phyloP scores from a whole-genome alignment of 2,329 filamentous ascomycete genomes.

The Salinomyces thailandicus region DNA sequence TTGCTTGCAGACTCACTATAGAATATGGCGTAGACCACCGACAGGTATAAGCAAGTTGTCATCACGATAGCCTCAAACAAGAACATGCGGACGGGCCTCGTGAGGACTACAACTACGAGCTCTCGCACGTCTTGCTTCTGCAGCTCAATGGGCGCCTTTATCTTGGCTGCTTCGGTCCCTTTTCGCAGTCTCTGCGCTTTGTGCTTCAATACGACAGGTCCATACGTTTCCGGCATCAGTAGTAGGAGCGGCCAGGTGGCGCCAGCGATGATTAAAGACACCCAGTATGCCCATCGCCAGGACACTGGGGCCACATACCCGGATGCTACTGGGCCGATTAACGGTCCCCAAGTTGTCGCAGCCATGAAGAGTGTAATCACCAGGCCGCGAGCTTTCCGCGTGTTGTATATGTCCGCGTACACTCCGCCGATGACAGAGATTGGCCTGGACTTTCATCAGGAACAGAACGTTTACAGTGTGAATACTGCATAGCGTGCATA shows the following conservation, averaged over 20 bases:
- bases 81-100: slow-evolving; percentile 65
- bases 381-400: slow-evolving; percentile 46
- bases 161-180: slow-evolving; percentile 37
- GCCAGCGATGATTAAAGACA: slow-evolving; percentile 58
- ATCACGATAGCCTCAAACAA: slow-evolving; percentile 61
- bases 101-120: slow-evolving; percentile 58
- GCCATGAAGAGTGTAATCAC: slow-evolving; percentile 56
- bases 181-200: slow-evolving; percentile 42
- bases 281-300: slow-evolving; percentile 64
- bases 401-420: slow-evolving; percentile 55
- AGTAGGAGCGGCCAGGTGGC: slow-evolving; percentile 48
- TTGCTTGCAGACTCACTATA: slow-evolving; percentile 45
- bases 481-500: too few relatives aligned
- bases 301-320: slow-evolving; percentile 51
- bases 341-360: slow-evolving; percentile 54
- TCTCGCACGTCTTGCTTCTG: slow-evolving; percentile 45
- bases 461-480: too few relatives aligned
- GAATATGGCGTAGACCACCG: slow-evolving; percentile 52
- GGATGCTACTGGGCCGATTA: slow-evolving; percentile 55
- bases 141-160: slow-evolving; percentile 53
- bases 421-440: slow-evolving; percentile 53
- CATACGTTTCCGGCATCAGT: slow-evolving; percentile 48
- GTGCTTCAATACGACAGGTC: slow-evolving; percentile 32
- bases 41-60: slow-evolving; percentile 59
- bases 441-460: slow-evolving; percentile 18